Conservation (phyloP, 495 filamentous ascomycete genomes). For the Aspergillus affinis region DNA sequence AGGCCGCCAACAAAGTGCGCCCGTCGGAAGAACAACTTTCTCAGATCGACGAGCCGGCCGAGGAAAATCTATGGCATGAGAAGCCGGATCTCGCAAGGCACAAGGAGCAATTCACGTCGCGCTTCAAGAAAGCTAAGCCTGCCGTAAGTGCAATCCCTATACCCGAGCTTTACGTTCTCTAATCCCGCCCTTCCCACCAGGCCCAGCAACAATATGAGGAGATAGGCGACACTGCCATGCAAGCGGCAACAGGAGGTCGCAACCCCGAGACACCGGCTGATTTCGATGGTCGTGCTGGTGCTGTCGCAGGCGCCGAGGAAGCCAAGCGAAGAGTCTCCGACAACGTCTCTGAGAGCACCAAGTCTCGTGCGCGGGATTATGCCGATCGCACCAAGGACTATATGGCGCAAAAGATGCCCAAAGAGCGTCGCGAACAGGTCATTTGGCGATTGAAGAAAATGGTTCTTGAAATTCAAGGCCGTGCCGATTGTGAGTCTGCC, state of each 20-base stretch:
- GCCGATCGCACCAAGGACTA: constrained; percentile 65
- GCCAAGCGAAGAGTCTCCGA: constrained; percentile 52
- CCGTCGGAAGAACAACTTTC: constrained; percentile 74
- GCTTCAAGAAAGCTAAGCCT: constrained; percentile 65
- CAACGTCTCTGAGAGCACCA: constrained; percentile 39
- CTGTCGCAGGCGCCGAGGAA: constrained; percentile 46
- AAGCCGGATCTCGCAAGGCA: constrained; percentile 65
- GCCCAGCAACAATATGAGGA: constrained; percentile 44
- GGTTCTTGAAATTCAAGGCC: constrained; percentile 91
- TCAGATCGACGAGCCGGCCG: constrained; percentile 79
- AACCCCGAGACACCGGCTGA: constrained; percentile 45
- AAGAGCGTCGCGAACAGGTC: constrained; percentile 91
- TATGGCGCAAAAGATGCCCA: constrained; percentile 76
- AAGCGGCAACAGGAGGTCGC: constrained; percentile 46
- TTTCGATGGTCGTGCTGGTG: constrained; percentile 55
- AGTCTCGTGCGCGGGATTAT: constrained; percentile 29
- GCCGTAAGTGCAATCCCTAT: constrained; percentile 30
- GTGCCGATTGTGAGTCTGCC: constrained; percentile 72
- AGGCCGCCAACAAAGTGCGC: constrained; percentile 74
- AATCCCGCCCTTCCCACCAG: constrained; percentile 13
- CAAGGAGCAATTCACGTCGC: constrained; percentile 65
- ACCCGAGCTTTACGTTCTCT: neutral
- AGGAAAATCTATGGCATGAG: constrained; percentile 93
- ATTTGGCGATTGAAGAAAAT: constrained; percentile 97
- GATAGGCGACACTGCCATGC: constrained; percentile 54